These are phyloP conservation scores for Trichoderma asperelloides DNA, from an alignment of 495 filamentous ascomycete species.

Conservation along the genomic window DNA sequence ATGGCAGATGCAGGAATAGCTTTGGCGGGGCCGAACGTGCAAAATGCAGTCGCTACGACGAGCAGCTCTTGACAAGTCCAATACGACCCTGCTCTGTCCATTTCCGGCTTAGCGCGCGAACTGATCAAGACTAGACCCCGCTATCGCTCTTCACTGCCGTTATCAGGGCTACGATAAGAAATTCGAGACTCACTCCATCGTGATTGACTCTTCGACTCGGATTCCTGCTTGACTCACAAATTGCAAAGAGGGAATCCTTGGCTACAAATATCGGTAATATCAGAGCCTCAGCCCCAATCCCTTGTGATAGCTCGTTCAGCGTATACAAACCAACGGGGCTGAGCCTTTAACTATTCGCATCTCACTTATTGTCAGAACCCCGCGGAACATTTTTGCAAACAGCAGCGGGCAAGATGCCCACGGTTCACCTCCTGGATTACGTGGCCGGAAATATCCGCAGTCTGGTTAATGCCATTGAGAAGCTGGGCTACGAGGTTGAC, in stretches of 20 bases:
- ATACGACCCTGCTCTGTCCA: neutral
- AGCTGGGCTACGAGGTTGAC: slow-evolving; percentile 82
- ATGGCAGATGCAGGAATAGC: neutral
- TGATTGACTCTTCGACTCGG: neutral
- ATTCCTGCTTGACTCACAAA: neutral
- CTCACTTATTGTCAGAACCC: neutral
- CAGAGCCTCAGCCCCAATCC: neutral
- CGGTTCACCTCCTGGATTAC: slow-evolving; percentile 80
- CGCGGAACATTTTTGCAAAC: neutral
- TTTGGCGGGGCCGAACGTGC: neutral
- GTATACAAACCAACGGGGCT: neutral
- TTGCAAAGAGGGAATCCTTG: neutral
- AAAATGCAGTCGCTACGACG: neutral
- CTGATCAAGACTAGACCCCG: neutral
- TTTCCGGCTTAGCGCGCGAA: neutral
- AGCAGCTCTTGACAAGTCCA: neutral
- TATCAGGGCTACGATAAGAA: slow-evolving; percentile 3
- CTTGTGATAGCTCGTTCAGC: no score
- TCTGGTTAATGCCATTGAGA: slow-evolving; percentile 94
- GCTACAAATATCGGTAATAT: neutral
- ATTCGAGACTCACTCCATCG: neutral
- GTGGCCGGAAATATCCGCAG: slow-evolving; percentile 82
- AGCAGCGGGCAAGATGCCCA: slow-evolving; percentile 54
- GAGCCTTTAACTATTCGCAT: neutral
- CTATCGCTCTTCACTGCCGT: neutral